Conservation (phyloP, 108 stramenopile genomes). For the Skeletonema marinoi region DNA sequence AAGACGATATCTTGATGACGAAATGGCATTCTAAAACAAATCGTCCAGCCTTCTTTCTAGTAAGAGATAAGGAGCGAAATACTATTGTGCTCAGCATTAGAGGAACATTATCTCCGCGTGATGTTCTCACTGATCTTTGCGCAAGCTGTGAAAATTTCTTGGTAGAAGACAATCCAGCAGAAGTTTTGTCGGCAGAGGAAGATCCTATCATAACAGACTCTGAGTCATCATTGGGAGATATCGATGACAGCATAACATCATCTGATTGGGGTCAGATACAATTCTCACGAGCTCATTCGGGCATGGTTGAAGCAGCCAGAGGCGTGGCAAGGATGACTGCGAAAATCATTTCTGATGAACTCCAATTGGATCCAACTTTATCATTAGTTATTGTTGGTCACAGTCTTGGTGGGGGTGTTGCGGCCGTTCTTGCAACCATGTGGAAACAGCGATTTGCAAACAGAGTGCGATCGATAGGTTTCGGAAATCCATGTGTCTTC, state of each 20-base stretch:
- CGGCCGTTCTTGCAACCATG: slow-evolving; percentile 63
- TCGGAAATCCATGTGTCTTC: slow-evolving; percentile 48
- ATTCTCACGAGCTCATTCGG: slow-evolving; percentile 60
- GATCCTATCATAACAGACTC: slow-evolving; percentile 2
- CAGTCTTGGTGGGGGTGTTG: slow-evolving; percentile 71
- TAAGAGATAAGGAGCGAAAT: slow-evolving; percentile 48
- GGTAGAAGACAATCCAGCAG: slow-evolving; percentile 40
- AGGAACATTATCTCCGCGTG: slow-evolving; percentile 69
- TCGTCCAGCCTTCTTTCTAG: slow-evolving; percentile 68
- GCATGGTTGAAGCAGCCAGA: slow-evolving; percentile 72
- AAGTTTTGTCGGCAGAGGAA: slow-evolving; percentile 17
- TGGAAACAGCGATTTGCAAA: slow-evolving; percentile 53
- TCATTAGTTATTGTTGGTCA: slow-evolving; percentile 72
- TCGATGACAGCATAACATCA: not conserved
- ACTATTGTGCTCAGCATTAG: slow-evolving; percentile 62
- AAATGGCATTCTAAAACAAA: slow-evolving; percentile 59
- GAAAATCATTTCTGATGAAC: slow-evolving; percentile 51
- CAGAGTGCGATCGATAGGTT: slow-evolving; percentile 23
- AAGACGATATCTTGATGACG: slow-evolving; percentile 48
- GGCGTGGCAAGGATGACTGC: slow-evolving; percentile 45
- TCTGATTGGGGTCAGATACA: not conserved
- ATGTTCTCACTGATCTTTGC: slow-evolving; percentile 77
- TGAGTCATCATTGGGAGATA: not conserved
- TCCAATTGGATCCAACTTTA: slow-evolving; percentile 50
- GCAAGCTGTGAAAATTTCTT: slow-evolving; percentile 60